Evolutionary conservation across 2,329 filamentous ascomycete species (phyloP).

Genomic region (Aspergillus sp.): DNA sequence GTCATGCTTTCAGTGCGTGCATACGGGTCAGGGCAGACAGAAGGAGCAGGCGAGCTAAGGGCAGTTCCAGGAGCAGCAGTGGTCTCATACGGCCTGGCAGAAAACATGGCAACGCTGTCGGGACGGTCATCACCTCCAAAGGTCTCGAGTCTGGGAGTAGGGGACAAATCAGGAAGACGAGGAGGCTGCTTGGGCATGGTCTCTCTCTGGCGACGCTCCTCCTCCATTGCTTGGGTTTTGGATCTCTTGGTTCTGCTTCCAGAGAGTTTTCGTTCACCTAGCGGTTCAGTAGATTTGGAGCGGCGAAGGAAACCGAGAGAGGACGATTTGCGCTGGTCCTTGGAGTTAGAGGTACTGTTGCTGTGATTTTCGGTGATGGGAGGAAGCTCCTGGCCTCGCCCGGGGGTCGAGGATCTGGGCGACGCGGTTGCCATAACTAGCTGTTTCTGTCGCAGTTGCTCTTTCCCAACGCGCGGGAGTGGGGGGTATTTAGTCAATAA

Average conservation of each 20-base stretch:
- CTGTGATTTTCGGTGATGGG: constrained; percentile 31
- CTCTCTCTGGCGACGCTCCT: constrained; percentile 52
- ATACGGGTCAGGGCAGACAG: constrained; percentile 64
- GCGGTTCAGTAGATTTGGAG: constrained; percentile 58
- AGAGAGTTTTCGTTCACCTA: constrained; percentile 48
- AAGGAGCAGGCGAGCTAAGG: constrained; percentile 17
- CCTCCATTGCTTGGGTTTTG: constrained; percentile 38
- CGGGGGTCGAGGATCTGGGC: constrained; percentile 30
- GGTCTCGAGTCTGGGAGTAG: constrained; percentile 44
- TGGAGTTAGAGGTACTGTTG: constrained; percentile 4
- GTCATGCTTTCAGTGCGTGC: constrained; percentile 90
- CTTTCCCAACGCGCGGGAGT: constrained; percentile 11
- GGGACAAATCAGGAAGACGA: constrained; percentile 43
- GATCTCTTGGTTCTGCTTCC: constrained; percentile 31
- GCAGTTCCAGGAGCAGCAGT: constrained; percentile 16
- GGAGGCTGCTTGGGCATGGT: constrained; percentile 55
- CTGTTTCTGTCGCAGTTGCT: constrained; percentile 11
- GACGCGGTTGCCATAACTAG: constrained; percentile 28
- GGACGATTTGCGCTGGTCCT: constrained; percentile 35
- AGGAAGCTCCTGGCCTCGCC: constrained; percentile 23
- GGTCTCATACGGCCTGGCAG: constrained; percentile 32
- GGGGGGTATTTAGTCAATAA: background rate
- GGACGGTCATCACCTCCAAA: constrained; percentile 59
- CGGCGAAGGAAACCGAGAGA: constrained; percentile 58
- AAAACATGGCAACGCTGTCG: constrained; percentile 53